Evolutionary conservation across 805 yeast species (phyloP), one percentile per base, ranked within the genome.

Genomic region (Yarrowia hollandica): DNA sequence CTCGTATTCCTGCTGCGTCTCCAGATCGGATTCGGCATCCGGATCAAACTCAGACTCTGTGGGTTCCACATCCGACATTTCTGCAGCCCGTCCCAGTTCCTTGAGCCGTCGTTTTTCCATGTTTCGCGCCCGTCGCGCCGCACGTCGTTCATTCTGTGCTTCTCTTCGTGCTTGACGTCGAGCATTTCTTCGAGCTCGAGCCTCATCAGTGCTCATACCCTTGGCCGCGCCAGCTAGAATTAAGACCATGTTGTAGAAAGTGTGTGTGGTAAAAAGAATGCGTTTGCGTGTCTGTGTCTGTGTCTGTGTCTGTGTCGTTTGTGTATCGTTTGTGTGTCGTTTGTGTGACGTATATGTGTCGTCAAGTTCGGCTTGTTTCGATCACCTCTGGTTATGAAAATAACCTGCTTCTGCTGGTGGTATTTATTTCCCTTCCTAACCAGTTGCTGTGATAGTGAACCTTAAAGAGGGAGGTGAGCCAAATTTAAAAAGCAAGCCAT

Each of bases 21-120:
- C 46, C 3, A 23, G 46, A 15, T 41, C 50, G 0, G 50, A 42
- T 3, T 42, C 50, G 4, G 50, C 50, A 14, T 42, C 50, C 3
- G 50, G 50, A 42, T 42, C 50, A 18, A 42, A 26, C 25, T 42
- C 50, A 18, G 50, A 42, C 34, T 42, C 50, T 1, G 50, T 26
- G 16, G 50, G 33, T 16, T 42, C 50, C 7, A 26, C 15, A 11
- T 42, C 50, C 9, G 50, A 42, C 50, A 44, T 28, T 28, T 44
- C 52, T 2, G 35, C 26, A 7, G 12, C 16, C 4, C 50, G 34
- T 18, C 50, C 50, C 3, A 42, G 52, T 14, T 18, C 52, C 52
- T 44, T 44, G 52, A 44, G 52, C 5, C 52, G 35, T 28, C 35
- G 3, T 12, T 44, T 44, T 16, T 44, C 52, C 11, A 19, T 44